phyloP scores from a whole-genome alignment of 176 grass and related monocot genomes.

The Carex parvula region DNA sequence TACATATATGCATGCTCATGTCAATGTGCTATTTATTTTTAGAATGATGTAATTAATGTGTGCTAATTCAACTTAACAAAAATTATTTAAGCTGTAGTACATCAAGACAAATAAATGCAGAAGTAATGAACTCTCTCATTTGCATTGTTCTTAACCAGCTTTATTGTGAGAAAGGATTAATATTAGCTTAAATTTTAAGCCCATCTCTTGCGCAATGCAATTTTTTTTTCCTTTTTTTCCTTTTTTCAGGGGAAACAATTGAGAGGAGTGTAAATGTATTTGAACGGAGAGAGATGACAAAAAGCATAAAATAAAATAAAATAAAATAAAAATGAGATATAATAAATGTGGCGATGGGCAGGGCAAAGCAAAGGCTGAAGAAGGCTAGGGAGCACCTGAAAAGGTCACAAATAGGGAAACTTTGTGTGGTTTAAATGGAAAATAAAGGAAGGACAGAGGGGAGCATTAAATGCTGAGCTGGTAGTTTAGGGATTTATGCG shows the following conservation, averaged over 20 bases:
- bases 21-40: background rate
- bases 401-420: constrained; percentile 54
- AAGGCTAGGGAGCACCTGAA: constrained; percentile 43
- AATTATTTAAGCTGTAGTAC: background rate
- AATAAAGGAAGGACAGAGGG: constrained; percentile 23
- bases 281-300: background rate
- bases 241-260: too few relatives aligned
- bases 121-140: background rate
- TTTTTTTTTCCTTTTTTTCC: too few relatives aligned
- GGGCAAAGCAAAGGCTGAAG: constrained; percentile 17
- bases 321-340: background rate
- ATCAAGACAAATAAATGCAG: background rate
- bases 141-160: background rate
- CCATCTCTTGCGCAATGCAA: too few relatives aligned
- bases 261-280: background rate
- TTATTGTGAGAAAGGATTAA: too few relatives aligned
- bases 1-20: background rate
- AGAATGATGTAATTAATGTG: background rate
- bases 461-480: constrained; percentile 31
- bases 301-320: background rate
- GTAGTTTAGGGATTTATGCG: constrained; percentile 43
- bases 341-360: background rate
- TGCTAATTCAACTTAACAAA: background rate
- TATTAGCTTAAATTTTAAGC: too few relatives aligned
- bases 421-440: constrained; percentile 43